A percentile compares a stretch with the other conserved stretches of the same genome.
Evolutionary conservation across 768 basidiomycete genomes (phyloP).

Genomic region (Pisolithus albus): DNA sequence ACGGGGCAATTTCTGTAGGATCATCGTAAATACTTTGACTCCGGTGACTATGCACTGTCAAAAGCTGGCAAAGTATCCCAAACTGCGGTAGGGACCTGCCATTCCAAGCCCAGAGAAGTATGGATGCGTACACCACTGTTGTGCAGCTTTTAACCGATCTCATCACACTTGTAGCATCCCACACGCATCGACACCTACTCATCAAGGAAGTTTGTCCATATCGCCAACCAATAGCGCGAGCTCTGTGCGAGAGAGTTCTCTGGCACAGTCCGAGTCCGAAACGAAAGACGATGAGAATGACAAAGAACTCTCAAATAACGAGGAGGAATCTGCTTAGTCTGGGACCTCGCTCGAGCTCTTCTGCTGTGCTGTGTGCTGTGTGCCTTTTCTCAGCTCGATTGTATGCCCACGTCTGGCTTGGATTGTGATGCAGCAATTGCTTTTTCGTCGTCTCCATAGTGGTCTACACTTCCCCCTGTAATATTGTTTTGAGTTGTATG

Average conservation of each 20-base stretch:
- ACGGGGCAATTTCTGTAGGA: constrained; percentile 49
- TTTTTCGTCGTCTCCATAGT: too few relatives aligned
- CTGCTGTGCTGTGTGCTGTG: too few relatives aligned
- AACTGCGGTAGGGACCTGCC: constrained; percentile 84
- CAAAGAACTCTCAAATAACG: constrained; percentile 6
- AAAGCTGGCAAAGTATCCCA: constrained; percentile 92
- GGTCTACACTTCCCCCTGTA: too few relatives aligned
- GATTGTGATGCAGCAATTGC: too few relatives aligned
- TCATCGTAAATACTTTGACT: constrained; percentile 94
- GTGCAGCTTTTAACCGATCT: constrained; percentile 1
- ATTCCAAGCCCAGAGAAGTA: constrained; percentile 98
- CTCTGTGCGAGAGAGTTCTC: constrained; percentile 55
- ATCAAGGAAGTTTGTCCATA: constrained; percentile 53
- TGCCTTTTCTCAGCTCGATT: too few relatives aligned
- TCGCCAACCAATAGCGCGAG: constrained; percentile 70
- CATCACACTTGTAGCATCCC: constrained; percentile 57
- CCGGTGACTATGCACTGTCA: constrained; percentile 95
- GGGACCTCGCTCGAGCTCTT: background rate
- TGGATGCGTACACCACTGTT: constrained; percentile 22
- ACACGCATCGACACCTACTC: constrained; percentile 72
- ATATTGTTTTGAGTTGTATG: background rate
- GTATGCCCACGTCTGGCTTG: too few relatives aligned
- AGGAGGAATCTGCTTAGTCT: constrained; percentile 12
- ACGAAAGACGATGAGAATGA: constrained; percentile 15
- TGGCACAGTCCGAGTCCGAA: constrained; percentile 27